Evolutionary conservation across 2,329 filamentous ascomycete genomes (phyloP), one percentile per base, ranked within the genome.

Genomic region (Dothideomycetes sp.): DNA sequence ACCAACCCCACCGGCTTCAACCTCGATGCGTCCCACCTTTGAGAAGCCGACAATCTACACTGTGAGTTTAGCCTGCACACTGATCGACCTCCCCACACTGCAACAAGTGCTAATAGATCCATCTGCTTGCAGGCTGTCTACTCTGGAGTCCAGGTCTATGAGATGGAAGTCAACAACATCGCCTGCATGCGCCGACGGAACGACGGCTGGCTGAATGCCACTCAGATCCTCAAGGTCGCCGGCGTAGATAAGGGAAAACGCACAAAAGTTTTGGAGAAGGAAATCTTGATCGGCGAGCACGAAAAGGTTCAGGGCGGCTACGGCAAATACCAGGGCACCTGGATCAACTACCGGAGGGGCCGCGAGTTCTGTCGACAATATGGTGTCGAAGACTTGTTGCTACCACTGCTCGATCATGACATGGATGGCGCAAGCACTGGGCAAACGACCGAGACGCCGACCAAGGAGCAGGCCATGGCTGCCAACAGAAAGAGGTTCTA

Each of bases 231-330:
- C 49, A 98, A 98, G 59, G 88, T 96, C 24, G 91, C 91, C 24
- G 88, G 88, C 36, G 87, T 98, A 46, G 89, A 95, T 58, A 98
- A 98, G 66, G 91, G 89, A 45, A 93, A 94, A 65, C 82, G 91
- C 52, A 96, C 91, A 44, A 96, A 96, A 63, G 93, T 96, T 6
- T 72, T 98, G 37, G 91, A 98, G 61, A 96, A 96, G 64, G 91
- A 98, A 63, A 94, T 98, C 45, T 78, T 94, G 49, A 91, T 84
- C 0, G 91, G 91, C 55, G 85, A 94, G 57, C 89, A 98, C 62
- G 91, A 98, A 62, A 98, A 98, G 64, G 89, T 98, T 3, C 91
- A 98, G 60, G 91, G 91, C 23, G 91, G 91, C 4, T 98, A 98
- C 56, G 91, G 91, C 49, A 96, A 96, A 68, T 98, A 98, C 56